These are phyloP conservation scores for Isoetes engelmannii DNA, from an alignment of 83 land plant genomes.

Conservation along the genomic window DNA sequence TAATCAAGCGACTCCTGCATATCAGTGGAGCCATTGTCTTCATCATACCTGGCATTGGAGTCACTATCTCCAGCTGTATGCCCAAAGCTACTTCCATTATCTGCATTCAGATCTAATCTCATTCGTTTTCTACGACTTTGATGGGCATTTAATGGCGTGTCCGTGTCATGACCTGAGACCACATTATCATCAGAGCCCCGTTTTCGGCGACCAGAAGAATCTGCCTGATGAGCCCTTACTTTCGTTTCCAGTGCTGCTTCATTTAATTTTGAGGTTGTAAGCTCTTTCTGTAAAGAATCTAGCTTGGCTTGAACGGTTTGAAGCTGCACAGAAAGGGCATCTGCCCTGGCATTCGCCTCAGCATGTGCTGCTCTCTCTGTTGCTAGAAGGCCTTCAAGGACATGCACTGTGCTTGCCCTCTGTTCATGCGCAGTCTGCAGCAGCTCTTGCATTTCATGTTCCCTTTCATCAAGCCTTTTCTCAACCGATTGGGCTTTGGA, in stretches of 20 bases:
- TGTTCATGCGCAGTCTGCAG: constrained; percentile 61
- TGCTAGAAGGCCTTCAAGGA: constrained; percentile 54
- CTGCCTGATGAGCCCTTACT: constrained; percentile 32
- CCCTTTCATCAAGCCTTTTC: constrained; percentile 57
- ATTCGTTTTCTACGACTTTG: constrained; percentile 36
- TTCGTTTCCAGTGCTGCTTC: constrained; percentile 70
- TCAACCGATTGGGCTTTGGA: constrained; percentile 53
- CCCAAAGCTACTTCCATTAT: constrained; percentile 40
- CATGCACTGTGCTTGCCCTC: constrained; percentile 66
- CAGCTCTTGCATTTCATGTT: constrained; percentile 69
- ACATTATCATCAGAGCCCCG: constrained; percentile 17
- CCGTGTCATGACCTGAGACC: constrained; percentile 62
- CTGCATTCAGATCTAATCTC: constrained; percentile 33
- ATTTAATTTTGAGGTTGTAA: constrained; percentile 52
- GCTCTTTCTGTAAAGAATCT: constrained; percentile 62
- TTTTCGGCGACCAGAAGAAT: neutral
- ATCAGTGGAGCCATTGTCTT: constrained; percentile 28
- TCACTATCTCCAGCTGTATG: constrained; percentile 5
- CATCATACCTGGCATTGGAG: constrained; percentile 28
- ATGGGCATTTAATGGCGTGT: constrained; percentile 21
- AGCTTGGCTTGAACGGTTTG: constrained; percentile 65
- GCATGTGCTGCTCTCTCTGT: constrained; percentile 63
- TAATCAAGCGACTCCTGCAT: constrained; percentile 48
- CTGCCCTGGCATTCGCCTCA: constrained; percentile 74
- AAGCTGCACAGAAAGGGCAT: constrained; percentile 66